Evolutionary conservation across 1,139 yeast genomes (phyloP), one percentile per base, ranked within the genome.

Genomic region (Kodamaea derodonti): DNA sequence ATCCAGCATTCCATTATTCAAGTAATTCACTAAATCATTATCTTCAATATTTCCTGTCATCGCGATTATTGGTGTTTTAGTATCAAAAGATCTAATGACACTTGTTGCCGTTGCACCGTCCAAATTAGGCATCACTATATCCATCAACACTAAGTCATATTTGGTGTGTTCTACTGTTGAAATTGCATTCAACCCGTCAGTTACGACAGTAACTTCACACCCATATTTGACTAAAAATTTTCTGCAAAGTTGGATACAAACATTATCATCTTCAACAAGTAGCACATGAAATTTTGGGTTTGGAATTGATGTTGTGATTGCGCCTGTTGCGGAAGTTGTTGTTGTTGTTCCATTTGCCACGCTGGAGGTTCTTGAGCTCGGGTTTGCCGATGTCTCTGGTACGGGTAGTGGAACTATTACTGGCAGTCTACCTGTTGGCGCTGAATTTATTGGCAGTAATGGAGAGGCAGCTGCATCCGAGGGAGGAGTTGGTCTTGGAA

Each of bases 51-150:
- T 85, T 26, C 95, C 94, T 3, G 96, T 87, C 95, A 90, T 87
- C 29, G 95, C 95, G 43, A 88, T 84, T 43, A 90, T 85, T 4
- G 97, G 97, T 0, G 95, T 86, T 39, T 73, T 75, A 16, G 80
- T 78, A 54, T 87, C 95, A 54, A 85, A 85, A 14, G 84, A 78
- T 45, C 97, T 70, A 39, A 90, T 87, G 29, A 87, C 80, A 33
- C 87, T 80, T 2, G 96, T 83, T 2, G 96, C 95, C 2, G 95
- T 82, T 6, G 95, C 95, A 31, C 97, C 97, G 56, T 90, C 97
- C 36, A 90, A 65, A 54, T 85, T 85, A 2, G 97, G 97, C 92
- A 90, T 84, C 16, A 90, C 95, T 35, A 85, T 86, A 60, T 88
- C 96, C 95, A 90, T 87, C 35, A 90, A 63, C 1, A 90, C 95